phyloP scores from a whole-genome alignment of 2,329 filamentous ascomycete species.

The Fusarium sororula region DNA sequence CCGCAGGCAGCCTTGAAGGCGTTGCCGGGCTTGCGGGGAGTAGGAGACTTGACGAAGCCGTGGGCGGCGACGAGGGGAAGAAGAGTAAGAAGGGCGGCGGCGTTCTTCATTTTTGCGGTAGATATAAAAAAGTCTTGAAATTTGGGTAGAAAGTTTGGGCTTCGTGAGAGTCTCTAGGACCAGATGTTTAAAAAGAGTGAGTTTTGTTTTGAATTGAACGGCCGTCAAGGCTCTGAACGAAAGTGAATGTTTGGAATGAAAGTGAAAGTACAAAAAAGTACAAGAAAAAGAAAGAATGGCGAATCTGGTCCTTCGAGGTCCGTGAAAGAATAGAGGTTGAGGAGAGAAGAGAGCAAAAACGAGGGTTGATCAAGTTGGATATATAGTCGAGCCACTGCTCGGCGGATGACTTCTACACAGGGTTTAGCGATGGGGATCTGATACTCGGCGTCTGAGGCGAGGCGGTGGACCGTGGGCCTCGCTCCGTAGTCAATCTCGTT shows the following conservation, averaged over 20 bases:
- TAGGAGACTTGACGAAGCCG: slow-evolving; percentile 54
- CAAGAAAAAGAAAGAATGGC: slow-evolving; percentile 45
- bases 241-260: slow-evolving; percentile 39
- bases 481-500: slow-evolving; percentile 27
- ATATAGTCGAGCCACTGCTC: slow-evolving; percentile 27
- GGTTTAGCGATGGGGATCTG: slow-evolving; percentile 30
- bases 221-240: slow-evolving; percentile 46
- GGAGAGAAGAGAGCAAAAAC: background rate
- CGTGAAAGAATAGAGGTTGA: slow-evolving; percentile 41
- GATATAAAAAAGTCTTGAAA: background rate
- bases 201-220: slow-evolving; percentile 29
- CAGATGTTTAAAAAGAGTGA: slow-evolving; percentile 41
- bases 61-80: slow-evolving; percentile 52
- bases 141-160: too few relatives aligned
- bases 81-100: slow-evolving; percentile 37
- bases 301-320: slow-evolving; percentile 46
- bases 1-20: slow-evolving; percentile 58
- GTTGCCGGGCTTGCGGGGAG: slow-evolving; percentile 52
- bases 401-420: slow-evolving; percentile 29
- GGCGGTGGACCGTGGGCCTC: slow-evolving; percentile 18
- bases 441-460: slow-evolving; percentile 15
- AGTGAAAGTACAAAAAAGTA: slow-evolving; percentile 41
- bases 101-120: slow-evolving; percentile 37
- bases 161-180: slow-evolving; percentile 39
- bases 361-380: slow-evolving; percentile 28